These are phyloP conservation scores for Phytomonas sp. DNA, from an alignment of 208 protist genomes.

Conservation along the genomic window DNA sequence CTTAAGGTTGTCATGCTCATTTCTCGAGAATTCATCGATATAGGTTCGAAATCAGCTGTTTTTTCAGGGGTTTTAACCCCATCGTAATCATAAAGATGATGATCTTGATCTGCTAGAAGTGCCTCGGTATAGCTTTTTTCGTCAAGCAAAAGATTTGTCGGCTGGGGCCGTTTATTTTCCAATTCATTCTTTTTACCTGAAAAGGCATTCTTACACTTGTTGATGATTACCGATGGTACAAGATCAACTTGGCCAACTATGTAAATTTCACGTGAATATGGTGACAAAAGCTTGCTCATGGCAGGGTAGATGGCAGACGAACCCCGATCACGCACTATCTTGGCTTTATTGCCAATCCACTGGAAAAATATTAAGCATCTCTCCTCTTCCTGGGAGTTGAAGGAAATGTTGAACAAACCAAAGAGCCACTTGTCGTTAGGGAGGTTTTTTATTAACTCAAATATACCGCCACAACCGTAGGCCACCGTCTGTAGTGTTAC, in stretches of 20 bases:
- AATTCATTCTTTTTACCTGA: not conserved
- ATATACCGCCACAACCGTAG: constrained; percentile 63
- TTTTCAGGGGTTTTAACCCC: not conserved
- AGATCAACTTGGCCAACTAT: constrained; percentile 58
- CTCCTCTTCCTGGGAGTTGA: constrained; percentile 29
- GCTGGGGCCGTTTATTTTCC: not conserved
- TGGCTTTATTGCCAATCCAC: constrained; percentile 70
- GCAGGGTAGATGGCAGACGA: constrained; percentile 36
- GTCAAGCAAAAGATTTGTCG: constrained; percentile 28
- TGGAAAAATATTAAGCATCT: constrained; percentile 73
- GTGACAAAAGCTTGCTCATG: constrained; percentile 51
- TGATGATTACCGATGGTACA: constrained; percentile 56
- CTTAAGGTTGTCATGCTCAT: constrained; percentile 10
- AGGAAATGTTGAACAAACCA: constrained; percentile 69
- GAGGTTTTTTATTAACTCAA: constrained; percentile 66
- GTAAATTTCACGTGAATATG: constrained; percentile 66
- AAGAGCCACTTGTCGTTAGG: constrained; percentile 69
- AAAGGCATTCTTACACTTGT: constrained; percentile 65
- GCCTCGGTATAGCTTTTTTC: constrained; percentile 39
- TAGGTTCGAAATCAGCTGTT: not conserved
- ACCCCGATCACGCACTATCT: constrained; percentile 23
- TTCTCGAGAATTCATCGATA: constrained; percentile 23
- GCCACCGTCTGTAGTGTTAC: constrained; percentile 25
- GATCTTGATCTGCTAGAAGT: constrained; percentile 28
- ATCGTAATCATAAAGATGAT: not conserved